Percentiles rank a stretch among this genome's conserved stretches.
These are phyloP conservation scores for Poteriospumella lacustris DNA, from an alignment of 108 stramenopile genomes.

Conservation along the genomic window DNA sequence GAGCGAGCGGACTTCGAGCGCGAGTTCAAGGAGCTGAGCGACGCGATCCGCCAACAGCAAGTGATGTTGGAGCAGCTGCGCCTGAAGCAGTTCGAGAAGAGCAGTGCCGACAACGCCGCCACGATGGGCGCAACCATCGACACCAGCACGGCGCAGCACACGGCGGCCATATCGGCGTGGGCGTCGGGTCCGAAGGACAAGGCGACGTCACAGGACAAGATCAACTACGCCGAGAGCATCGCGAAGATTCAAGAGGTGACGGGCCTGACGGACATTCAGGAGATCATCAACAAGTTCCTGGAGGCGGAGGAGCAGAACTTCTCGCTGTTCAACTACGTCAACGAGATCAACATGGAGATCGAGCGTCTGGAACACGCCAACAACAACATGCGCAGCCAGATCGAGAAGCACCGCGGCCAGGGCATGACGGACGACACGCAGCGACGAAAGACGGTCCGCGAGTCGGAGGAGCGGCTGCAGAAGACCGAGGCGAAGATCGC, in stretches of 20 bases:
- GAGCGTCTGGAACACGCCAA: conserved; percentile 53
- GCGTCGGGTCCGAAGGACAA: conserved; percentile 25
- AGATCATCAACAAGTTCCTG: conserved; percentile 55
- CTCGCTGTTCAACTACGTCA: conserved; percentile 57
- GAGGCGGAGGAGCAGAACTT: conserved; percentile 62
- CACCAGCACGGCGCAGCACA: conserved; percentile 1
- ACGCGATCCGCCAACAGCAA: conserved; percentile 50
- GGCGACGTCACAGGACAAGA: conserved; percentile 39
- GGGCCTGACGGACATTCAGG: conserved; percentile 47
- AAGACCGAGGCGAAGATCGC: conserved; percentile 48
- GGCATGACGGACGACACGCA: conserved; percentile 56
- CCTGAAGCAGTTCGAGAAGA: conserved; percentile 23
- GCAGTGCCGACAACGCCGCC: too few species aligned
- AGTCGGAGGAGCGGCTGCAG: conserved; percentile 51
- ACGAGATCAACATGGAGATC: conserved; percentile 57
- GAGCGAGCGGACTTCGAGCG: conserved; percentile 51
- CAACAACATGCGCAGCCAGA: conserved; percentile 49
- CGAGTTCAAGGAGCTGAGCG: conserved; percentile 53
- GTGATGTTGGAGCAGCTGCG: conserved; percentile 28
- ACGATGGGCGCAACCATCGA: too few species aligned
- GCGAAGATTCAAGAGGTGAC: conserved; percentile 52
- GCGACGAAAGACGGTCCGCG: conserved; percentile 52
- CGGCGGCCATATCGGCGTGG: neutral
- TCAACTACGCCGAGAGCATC: conserved; percentile 39
- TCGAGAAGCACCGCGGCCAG: conserved; percentile 59